Evolutionary conservation across 768 basidiomycete species (phyloP), one percentile per base, ranked within the genome.

Genomic region (Leccinum disarticulatum): DNA sequence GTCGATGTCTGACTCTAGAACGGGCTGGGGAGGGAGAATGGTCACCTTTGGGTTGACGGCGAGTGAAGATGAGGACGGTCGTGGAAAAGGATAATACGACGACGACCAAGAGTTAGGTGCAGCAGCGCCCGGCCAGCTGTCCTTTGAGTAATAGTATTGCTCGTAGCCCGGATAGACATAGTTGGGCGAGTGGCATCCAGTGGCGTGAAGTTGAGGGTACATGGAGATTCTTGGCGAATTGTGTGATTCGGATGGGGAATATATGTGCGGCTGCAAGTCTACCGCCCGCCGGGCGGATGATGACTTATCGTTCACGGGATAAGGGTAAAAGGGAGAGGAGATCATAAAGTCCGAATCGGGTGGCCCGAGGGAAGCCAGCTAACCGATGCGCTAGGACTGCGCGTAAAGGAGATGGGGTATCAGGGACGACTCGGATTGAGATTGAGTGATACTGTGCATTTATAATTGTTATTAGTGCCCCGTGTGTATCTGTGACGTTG

Each of bases 331-430:
- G 56, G 63, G 62, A 61, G 68, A 61, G 64, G 72, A 69, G 57
- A 75, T 72, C 73, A 75, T 75, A 60, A 63, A 58, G 31, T 47
- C 63, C 67, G 59, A 62, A 73, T 73, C 54, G 62, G 63, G 62
- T 41, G 60, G 55, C 17, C 53, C 13, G 48, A 70, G 55, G 57
- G 60, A 64, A 56, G 59, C 25, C 49, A 60, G 52, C 35, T 68
- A 63, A 62, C 55, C 56, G 66, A 65, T 65, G 64, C 41, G 52
- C 35, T 62, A 59, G 59, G 51, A 56, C 52, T 19, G 43, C 56
- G 60, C 57, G 59, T 46, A 50, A 27, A 48, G 57, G 63, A 61
- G 70, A 59, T 59, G 66, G 62, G 71, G 68, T 63, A 66, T 69
- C 71, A 74, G 71, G 68, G 66, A 61, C 61, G 59, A 35, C 31